Conservation (phyloP, 202 grass and related monocot genomes). For the Zoysia matrella region DNA sequence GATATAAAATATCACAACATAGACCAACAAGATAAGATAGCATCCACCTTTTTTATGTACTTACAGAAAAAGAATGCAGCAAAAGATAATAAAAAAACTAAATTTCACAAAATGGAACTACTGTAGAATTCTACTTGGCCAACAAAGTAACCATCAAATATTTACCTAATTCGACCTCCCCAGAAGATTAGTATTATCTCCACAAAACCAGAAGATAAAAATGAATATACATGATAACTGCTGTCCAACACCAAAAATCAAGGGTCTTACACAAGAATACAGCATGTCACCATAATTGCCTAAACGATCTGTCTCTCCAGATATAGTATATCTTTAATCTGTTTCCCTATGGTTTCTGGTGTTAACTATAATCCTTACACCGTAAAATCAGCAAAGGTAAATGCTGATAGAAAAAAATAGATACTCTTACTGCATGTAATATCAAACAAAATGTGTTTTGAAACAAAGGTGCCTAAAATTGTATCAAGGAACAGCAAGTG, state of each 20-base stretch:
- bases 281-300: neutral
- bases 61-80: neutral
- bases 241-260: neutral
- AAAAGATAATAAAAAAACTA: neutral
- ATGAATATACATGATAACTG: neutral
- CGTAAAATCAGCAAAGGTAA: neutral
- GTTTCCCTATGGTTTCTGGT: neutral
- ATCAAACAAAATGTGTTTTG: neutral
- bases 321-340: neutral
- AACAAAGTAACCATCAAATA: neutral
- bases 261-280: neutral
- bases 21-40: neutral
- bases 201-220: neutral
- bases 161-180: neutral
- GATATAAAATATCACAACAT: neutral
- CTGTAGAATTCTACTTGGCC: neutral
- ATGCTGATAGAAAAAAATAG: neutral
- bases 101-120: neutral
- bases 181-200: neutral
- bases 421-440: neutral
- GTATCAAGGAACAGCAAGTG: neutral
- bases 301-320: neutral
- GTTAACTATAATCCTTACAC: neutral
- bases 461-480: neutral
- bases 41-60: neutral